Base-by-base conservation (phyloP, 163 green algal species). In the Chloroidium sp. region DNA sequence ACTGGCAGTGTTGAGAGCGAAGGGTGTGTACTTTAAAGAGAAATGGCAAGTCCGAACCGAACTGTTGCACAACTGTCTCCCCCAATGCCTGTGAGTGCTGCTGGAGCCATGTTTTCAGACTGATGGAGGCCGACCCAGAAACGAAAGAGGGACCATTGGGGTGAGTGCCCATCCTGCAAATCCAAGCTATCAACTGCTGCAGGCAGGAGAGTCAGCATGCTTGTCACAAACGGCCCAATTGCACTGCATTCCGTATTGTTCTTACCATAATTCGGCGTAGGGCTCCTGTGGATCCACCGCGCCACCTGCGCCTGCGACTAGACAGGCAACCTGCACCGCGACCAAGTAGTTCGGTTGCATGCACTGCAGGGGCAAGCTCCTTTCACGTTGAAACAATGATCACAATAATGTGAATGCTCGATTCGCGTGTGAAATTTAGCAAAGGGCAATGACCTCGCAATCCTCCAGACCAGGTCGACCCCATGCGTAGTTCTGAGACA, bases 111-210 rank as follows among this genome's bases (percentile, higher is more conserved):
- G 76, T 78, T 59, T 84, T 80, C 61, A 95, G 84, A 58, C 80
- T 90, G 1, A 74, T 89, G 58, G 78, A 75, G 0, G 81, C 85
- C 2, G 82, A 89, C 10, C 81, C 82, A 0, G 84, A 72, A 4
- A 97, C 78, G 4, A 90, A 75, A 2, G 93, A 93, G 4, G 93
- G 93, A 4, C 91, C 94, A 59, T 87, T 96, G 0, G 95, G 94
- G 82, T 99, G 96, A 1, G 95, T 98, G n/a, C 96, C 96, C 93
- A 98, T 98, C 96, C 94, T 97, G 85, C 67, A 80, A 61, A 59
- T 59, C 59, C 10, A 80, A 57, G 58, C 59, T 69, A 58, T 62
- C 59, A 76, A 57, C 14, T 36, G 36, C 36, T 36, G 36, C 36
- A 36, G 36, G 36, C 6, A n/a, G 67, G 67, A 6, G 6, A 10